phyloP scores from a whole-genome alignment of 139 green algal genomes.

The Diplosphaera chodatii region DNA sequence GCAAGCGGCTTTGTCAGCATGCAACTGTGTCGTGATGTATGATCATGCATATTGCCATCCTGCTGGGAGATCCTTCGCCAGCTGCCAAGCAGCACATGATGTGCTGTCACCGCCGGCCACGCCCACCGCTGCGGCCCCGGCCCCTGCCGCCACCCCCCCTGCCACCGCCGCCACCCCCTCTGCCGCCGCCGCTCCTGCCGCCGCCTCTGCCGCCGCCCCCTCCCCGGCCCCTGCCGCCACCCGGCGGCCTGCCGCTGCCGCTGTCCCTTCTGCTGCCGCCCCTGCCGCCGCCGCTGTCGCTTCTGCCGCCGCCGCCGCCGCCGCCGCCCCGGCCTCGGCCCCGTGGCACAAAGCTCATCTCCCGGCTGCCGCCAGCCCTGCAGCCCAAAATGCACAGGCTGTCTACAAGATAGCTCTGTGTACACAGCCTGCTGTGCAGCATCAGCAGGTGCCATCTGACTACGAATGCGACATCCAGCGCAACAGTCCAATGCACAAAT shows the following conservation, averaged over 20 bases:
- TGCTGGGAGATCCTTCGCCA: too few species aligned
- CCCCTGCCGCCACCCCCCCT: slow-evolving; percentile 8
- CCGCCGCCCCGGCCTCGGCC: slow-evolving; percentile 11
- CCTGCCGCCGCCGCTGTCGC: not conserved
- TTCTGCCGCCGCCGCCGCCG: slow-evolving; percentile 1
- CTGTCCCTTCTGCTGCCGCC: not conserved
- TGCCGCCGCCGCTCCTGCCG: not conserved
- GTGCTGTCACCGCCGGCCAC: slow-evolving; percentile 1
- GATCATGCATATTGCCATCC: too few species aligned
- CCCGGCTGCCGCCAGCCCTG: slow-evolving; percentile 48
- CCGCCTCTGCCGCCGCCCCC: slow-evolving; percentile 6
- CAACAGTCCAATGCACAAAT: too few species aligned
- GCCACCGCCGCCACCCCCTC: not conserved
- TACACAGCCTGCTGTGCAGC: too few species aligned
- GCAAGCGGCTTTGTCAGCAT: too few species aligned
- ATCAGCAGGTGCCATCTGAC: too few species aligned
- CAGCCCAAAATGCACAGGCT: not conserved
- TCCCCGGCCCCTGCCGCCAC: slow-evolving; percentile 1
- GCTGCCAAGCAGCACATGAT: too few species aligned
- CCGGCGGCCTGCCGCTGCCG: not conserved
- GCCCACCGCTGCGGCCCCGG: slow-evolving; percentile 4
- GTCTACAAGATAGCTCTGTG: too few species aligned
- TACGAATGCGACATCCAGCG: too few species aligned
- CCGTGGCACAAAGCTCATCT: slow-evolving; percentile 56
- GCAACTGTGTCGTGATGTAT: too few species aligned